Base-by-base conservation (phyloP, 2,329 filamentous ascomycete species). In the Penicillium sp. region DNA sequence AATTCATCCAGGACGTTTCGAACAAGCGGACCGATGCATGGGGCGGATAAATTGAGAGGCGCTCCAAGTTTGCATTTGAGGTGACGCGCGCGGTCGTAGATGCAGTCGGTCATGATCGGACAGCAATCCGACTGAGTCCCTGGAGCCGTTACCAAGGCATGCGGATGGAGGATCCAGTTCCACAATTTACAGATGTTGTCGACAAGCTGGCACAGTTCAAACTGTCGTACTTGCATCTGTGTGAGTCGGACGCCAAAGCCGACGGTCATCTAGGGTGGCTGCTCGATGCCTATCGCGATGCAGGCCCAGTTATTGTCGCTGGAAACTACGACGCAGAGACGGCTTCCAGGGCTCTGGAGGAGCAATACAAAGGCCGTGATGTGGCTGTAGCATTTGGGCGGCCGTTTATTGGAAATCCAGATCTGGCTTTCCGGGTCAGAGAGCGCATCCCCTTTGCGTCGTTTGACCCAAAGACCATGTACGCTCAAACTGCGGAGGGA, bases 61-160 rank as follows among this genome's bases (percentile, higher is more conserved):
- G 83, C 17, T 80, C 80, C 51, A 81, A 81, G 3, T 88, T 90
- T 62, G 80, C 78, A 1, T 57, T 87, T 1, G 84, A 87, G 64
- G 76, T 86, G 0, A 81, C 78, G 38, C 73, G 77, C 41, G 71
- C 79, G 45, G 69, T 85, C 1, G 73, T 74, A 1, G 70, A 75
- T 9, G 78, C 78, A 0, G 67, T 85, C 3, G 83, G 84, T 0
- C 70, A 77, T 0, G 76, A 83, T 1, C 77, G 76, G 5, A 66
- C 81, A 1, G 80, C 72, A 3, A 78, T 83, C 19, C 79, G 82
- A 1, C 68, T 86, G 17, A 81, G 79, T n/a, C 77, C 67, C n/a
- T 85, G 57, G 60, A 72, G 69, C 52, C 63, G 64, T 1, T 78
- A 76, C 69, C 73, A 78, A 66, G 75, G 64, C 11, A 78, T 91